These are phyloP conservation scores for Periconia macrospinosa DNA, from an alignment of 2,329 filamentous ascomycete species.

Conservation along the genomic window DNA sequence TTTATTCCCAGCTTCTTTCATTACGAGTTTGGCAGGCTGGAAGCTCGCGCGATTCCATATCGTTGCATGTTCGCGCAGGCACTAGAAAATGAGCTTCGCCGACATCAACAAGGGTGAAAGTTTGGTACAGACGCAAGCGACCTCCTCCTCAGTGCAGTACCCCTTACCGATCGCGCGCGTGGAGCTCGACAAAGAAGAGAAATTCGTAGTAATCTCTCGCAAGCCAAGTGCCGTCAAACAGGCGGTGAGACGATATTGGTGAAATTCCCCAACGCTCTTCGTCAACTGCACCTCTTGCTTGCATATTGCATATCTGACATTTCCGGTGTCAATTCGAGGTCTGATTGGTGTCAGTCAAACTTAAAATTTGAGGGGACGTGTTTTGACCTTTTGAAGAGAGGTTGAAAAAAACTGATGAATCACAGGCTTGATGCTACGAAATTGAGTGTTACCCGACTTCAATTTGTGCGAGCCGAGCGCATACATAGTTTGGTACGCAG, in stretches of 20 bases:
- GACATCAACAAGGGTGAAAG: conserved; percentile 1
- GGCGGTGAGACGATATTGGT: too few species aligned
- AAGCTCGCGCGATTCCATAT: neutral
- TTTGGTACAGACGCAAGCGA: conserved; percentile 15
- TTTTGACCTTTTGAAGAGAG: neutral
- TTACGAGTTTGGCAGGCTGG: neutral
- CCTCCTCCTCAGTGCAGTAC: conserved; percentile 2
- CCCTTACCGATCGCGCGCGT: neutral
- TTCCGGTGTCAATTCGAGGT: neutral
- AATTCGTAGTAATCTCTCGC: too few species aligned
- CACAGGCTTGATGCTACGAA: neutral
- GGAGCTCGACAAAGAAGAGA: neutral
- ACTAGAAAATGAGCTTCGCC: conserved; percentile 12
- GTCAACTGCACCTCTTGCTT: too few species aligned
- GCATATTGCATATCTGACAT: too few species aligned
- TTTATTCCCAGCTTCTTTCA: neutral
- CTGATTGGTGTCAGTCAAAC: neutral
- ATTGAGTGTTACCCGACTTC: neutral
- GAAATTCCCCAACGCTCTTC: too few species aligned
- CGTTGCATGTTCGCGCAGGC: neutral
- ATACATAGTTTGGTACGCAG: neutral
- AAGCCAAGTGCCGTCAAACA: too few species aligned
- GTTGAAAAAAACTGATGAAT: neutral
- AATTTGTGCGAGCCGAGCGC: neutral
- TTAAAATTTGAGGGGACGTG: neutral